phyloP scores from a whole-genome alignment of 129 eudicot species.

The Silybum marianum region DNA sequence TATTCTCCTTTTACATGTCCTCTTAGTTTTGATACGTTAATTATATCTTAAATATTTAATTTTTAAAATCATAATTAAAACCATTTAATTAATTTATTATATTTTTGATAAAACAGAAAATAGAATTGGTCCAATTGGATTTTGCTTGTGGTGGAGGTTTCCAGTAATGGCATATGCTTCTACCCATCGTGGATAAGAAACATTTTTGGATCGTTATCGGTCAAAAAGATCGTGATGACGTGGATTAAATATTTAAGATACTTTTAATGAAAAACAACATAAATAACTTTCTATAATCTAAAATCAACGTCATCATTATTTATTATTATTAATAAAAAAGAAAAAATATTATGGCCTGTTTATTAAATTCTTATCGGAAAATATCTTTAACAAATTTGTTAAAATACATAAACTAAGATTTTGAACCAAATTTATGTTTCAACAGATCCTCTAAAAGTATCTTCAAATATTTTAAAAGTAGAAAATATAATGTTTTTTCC shows the following conservation, averaged over 20 bases:
- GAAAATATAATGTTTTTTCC: too few species aligned
- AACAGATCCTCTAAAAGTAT: too few species aligned
- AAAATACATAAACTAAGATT: too few species aligned
- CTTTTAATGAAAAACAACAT: background rate
- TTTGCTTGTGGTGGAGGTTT: conserved; percentile 20
- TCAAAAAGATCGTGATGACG: conserved; percentile 16
- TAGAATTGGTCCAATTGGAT: background rate
- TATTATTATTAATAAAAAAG: too few species aligned
- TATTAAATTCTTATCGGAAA: too few species aligned
- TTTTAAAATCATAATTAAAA: too few species aligned
- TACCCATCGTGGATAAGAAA: conserved; percentile 23
- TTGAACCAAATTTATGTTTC: too few species aligned
- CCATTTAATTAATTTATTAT: too few species aligned
- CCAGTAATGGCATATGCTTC: conserved; percentile 11
- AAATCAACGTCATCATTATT: background rate
- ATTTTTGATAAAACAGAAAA: background rate
- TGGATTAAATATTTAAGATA: background rate
- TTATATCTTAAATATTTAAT: background rate
- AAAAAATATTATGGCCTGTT: background rate
- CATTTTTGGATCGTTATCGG: conserved; percentile 14
- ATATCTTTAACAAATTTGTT: too few species aligned
- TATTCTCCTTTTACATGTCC: background rate
- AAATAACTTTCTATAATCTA: background rate
- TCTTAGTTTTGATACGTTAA: background rate
- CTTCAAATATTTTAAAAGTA: too few species aligned